A percentile compares a stretch with the other conserved stretches of the same genome.
Evolutionary conservation across 495 filamentous ascomycete genomes (phyloP).

Genomic region (Poronia punctata): DNA sequence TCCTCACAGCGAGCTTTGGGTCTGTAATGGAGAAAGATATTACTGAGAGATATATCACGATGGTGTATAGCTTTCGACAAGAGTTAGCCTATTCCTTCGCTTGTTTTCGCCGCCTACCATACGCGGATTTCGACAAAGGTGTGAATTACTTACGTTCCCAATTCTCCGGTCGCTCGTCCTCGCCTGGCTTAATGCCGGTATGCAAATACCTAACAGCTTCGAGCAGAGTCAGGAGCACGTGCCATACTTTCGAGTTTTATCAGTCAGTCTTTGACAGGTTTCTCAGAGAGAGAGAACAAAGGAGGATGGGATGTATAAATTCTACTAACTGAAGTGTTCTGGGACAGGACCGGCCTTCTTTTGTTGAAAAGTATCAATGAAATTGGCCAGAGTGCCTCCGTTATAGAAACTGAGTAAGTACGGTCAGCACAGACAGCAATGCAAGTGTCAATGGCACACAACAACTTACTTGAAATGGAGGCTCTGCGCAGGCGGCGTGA

Average conservation of each 20-base stretch:
- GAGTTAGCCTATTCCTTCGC: background rate
- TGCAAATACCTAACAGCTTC: constrained; percentile 4
- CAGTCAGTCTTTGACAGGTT: no score
- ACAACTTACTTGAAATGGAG: constrained; percentile 4
- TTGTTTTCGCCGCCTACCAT: no score
- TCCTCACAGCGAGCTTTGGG: background rate
- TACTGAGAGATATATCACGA: background rate
- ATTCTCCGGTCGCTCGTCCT: background rate
- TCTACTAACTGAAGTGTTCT: constrained; percentile 4
- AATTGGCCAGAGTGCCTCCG: background rate
- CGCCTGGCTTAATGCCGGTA: background rate
- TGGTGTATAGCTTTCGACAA: background rate
- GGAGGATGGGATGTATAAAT: no score
- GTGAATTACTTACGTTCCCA: background rate
- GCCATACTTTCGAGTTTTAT: constrained; percentile 1
- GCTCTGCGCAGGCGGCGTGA: no score
- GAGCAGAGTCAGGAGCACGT: constrained; percentile 1
- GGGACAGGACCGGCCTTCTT: background rate
- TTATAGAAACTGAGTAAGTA: background rate
- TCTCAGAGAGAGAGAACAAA: no score
- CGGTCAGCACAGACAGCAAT: background rate
- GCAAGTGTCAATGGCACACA: background rate
- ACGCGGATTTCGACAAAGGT: no score
- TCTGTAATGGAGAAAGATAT: constrained; percentile 7
- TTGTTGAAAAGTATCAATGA: background rate